Conservation (phyloP, 2,329 filamentous ascomycete genomes). For the Colletotrichum scovillei region DNA sequence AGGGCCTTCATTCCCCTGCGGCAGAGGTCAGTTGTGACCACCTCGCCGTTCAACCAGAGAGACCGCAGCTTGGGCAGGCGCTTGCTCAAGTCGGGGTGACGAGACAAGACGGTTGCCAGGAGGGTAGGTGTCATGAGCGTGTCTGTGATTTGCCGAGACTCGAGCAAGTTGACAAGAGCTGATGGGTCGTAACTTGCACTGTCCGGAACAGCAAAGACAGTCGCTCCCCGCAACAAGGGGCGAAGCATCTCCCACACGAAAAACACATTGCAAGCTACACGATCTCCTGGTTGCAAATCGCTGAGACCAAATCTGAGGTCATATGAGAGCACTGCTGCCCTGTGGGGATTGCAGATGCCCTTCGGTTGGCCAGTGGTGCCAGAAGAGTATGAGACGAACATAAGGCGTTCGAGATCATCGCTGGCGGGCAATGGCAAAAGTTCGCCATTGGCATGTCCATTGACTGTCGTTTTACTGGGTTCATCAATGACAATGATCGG, state of each 20-base stretch:
- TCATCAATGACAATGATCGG: conserved; percentile 75
- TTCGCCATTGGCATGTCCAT: conserved; percentile 29
- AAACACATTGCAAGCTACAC: conserved; percentile 89
- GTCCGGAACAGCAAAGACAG: conserved; percentile 80
- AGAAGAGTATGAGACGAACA: conserved; percentile 85
- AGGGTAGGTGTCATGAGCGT: conserved; percentile 88
- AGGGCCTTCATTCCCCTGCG: conserved; percentile 75
- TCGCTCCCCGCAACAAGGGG: conserved; percentile 79
- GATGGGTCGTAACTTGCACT: conserved; percentile 82
- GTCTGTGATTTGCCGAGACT: conserved; percentile 76
- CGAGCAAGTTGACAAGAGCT: conserved; percentile 77
- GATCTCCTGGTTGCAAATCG: conserved; percentile 77
- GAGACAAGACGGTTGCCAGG: conserved; percentile 77
- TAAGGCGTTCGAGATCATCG: conserved; percentile 77
- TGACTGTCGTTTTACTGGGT: conserved; percentile 41
- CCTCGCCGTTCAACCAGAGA: conserved; percentile 85
- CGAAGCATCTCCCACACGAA: conserved; percentile 89
- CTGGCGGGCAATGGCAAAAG: conserved; percentile 66
- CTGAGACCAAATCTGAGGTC: conserved; percentile 77
- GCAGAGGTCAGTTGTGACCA: conserved; percentile 82
- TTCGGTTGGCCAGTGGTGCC: conserved; percentile 85
- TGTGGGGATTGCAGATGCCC: conserved; percentile 83
- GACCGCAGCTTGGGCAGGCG: conserved; percentile 75
- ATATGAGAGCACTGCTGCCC: conserved; percentile 79
- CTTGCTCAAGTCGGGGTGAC: conserved; percentile 73